Evolutionary conservation across 805 yeast genomes (phyloP).

Genomic region (Yarrowia divulgata): DNA sequence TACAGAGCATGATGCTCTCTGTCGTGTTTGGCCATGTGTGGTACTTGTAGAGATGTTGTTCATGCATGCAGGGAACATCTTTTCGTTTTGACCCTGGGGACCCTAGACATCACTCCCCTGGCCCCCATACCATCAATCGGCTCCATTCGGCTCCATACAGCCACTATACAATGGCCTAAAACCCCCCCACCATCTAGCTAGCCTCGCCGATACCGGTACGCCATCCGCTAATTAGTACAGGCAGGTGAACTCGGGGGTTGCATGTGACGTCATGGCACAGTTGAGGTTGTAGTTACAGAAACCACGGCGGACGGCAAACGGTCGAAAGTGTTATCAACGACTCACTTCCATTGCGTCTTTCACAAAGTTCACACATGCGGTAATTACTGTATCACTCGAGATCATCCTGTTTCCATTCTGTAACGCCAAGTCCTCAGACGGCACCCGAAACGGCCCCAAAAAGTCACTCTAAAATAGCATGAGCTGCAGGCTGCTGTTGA

Average conservation of each 20-base stretch:
- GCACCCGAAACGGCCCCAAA: background rate
- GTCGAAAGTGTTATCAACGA: too few relatives aligned
- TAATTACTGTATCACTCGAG: too few relatives aligned
- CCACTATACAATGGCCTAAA: background rate
- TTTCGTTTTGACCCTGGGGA: too few relatives aligned
- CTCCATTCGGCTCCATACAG: background rate
- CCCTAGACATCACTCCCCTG: background rate
- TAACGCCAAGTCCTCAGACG: background rate
- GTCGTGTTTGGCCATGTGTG: conserved; percentile 27
- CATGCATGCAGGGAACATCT: background rate
- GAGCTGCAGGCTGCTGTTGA: conserved; percentile 5
- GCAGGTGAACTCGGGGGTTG: background rate
- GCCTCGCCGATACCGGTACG: background rate
- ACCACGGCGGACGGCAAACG: too few relatives aligned
- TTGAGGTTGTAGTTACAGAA: too few relatives aligned
- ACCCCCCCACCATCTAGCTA: background rate
- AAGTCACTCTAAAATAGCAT: conserved; percentile 4
- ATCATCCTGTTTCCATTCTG: too few relatives aligned
- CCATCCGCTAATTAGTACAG: background rate
- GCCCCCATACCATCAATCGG: background rate
- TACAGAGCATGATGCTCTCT: conserved; percentile 14
- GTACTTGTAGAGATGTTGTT: background rate
- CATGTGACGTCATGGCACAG: conserved; percentile 1
- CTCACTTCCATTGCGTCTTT: too few relatives aligned
- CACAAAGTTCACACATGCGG: too few relatives aligned